phyloP scores from a whole-genome alignment of 2,329 filamentous ascomycete genomes.

The Sporothrix globosa region DNA sequence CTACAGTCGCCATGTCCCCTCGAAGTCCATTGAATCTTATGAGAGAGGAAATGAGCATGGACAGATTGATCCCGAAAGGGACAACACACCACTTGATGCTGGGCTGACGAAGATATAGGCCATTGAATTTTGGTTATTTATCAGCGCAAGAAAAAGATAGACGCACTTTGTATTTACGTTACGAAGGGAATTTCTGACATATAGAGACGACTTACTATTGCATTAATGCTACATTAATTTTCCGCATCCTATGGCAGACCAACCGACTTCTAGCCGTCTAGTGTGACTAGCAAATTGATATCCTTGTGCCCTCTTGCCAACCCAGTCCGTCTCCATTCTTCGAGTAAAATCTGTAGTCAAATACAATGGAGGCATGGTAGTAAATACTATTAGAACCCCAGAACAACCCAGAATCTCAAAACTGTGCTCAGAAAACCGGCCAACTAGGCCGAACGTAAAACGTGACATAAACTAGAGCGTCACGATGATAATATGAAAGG shows the following conservation, averaged over 20 bases:
- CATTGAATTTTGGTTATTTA: not conserved
- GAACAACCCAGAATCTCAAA: not conserved
- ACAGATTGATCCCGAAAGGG: too few relatives aligned
- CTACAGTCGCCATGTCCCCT: not conserved
- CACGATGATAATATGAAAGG: constrained; percentile 11
- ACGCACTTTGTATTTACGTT: constrained; percentile 6
- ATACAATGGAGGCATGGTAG: constrained; percentile 21
- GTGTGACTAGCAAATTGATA: constrained; percentile 16
- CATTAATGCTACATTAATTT: constrained; percentile 8
- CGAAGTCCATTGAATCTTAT: not conserved
- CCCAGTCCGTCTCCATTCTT: not conserved
- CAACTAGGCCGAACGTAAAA: not conserved
- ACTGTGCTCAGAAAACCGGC: not conserved
- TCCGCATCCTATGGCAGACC: not conserved
- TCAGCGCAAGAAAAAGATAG: not conserved
- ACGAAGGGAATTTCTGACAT: not conserved
- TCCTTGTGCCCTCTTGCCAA: not conserved
- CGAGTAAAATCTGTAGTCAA: constrained; percentile 22
- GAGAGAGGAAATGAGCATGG: not conserved
- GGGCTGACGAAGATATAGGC: not conserved
- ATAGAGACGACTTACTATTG: constrained; percentile 6
- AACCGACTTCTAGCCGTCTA: constrained; percentile 3
- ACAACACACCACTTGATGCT: not conserved
- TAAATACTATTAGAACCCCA: constrained; percentile 7
- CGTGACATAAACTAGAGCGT: constrained; percentile 20